Conservation (phyloP, 1,284 basidiomycete species). For the Pterula multifida region DNA sequence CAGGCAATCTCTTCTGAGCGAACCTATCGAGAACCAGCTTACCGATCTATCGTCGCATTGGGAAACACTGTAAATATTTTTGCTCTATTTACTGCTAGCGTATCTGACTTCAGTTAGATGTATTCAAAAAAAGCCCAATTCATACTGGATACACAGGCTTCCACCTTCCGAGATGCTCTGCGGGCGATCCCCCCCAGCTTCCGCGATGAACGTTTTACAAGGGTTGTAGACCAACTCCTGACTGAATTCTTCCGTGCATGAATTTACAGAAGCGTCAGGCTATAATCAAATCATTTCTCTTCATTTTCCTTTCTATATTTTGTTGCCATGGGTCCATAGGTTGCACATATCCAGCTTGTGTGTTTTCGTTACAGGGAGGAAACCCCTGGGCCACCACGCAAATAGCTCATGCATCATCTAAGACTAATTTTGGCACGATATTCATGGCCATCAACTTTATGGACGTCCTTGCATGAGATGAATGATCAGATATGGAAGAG, state of each 20-base stretch:
- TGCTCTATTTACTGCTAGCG: not conserved
- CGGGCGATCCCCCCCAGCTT: not conserved
- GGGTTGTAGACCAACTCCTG: not conserved
- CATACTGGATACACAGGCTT: not conserved
- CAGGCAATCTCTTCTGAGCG: conserved; percentile 59
- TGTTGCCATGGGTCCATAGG: too few relatives aligned
- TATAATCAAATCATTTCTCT: too few relatives aligned
- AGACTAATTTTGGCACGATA: conserved; percentile 74
- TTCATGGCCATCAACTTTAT: conserved; percentile 91
- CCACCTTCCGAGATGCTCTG: not conserved
- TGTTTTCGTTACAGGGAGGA: too few relatives aligned
- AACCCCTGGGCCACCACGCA: too few relatives aligned
- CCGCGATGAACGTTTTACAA: not conserved
- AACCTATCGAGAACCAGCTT: conserved; percentile 73
- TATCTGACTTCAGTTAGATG: not conserved
- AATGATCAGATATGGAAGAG: not conserved
- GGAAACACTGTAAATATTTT: conserved; percentile 67
- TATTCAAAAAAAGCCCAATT: not conserved
- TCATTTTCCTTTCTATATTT: too few relatives aligned
- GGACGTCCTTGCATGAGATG: conserved; percentile 6
- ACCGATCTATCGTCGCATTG: conserved; percentile 76
- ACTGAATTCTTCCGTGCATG: not conserved
- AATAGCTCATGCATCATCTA: conserved; percentile 61
- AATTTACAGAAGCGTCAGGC: too few relatives aligned
- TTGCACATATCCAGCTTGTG: too few relatives aligned